Percentiles rank a stretch among this genome's conserved stretches.
Evolutionary conservation across 2,329 filamentous ascomycete species (phyloP).

Genomic region (Alternaria sp.): DNA sequence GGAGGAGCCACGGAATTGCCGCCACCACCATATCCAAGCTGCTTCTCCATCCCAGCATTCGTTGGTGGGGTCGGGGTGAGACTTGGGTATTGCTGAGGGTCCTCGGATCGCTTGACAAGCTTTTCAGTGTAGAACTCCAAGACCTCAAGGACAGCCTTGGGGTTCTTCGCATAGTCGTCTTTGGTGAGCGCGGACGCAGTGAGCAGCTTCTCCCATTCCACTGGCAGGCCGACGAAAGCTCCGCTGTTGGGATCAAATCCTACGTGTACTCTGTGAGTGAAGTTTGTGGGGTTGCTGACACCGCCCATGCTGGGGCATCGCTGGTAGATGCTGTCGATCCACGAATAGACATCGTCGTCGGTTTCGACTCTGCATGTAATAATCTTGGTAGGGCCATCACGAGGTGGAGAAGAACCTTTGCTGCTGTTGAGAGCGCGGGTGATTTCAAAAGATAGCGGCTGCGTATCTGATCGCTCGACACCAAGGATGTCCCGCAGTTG

Average conservation of each 20-base stretch:
- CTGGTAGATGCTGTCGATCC: constrained; percentile 98
- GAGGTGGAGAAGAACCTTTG: constrained; percentile 71
- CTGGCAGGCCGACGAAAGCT: constrained; percentile 91
- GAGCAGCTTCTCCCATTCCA: constrained; percentile 96
- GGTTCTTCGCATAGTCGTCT: constrained; percentile 98
- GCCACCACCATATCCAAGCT: constrained; percentile 56
- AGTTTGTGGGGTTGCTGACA: constrained; percentile 98
- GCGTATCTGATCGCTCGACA: constrained; percentile 89
- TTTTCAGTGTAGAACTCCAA: constrained; percentile 85
- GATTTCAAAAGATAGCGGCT: constrained; percentile 93
- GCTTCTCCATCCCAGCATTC: constrained; percentile 56
- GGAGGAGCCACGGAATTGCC: constrained; percentile 60
- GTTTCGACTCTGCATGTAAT: constrained; percentile 93
- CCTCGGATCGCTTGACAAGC: constrained; percentile 76
- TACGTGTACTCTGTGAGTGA: constrained; percentile 95
- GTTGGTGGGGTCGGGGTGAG: constrained; percentile 73
- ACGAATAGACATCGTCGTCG: constrained; percentile 97
- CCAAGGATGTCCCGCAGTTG: constrained; percentile 87
- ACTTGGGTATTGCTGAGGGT: constrained; percentile 73
- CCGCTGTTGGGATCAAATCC: constrained; percentile 96
- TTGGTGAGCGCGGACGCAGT: constrained; percentile 98
- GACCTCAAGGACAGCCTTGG: constrained; percentile 74
- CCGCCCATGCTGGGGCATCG: constrained; percentile 97
- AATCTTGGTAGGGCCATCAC: constrained; percentile 82
- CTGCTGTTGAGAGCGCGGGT: constrained; percentile 72